These are phyloP conservation scores for Harringtonia aguacate DNA, from an alignment of 2,329 filamentous ascomycete species.

Conservation along the genomic window DNA sequence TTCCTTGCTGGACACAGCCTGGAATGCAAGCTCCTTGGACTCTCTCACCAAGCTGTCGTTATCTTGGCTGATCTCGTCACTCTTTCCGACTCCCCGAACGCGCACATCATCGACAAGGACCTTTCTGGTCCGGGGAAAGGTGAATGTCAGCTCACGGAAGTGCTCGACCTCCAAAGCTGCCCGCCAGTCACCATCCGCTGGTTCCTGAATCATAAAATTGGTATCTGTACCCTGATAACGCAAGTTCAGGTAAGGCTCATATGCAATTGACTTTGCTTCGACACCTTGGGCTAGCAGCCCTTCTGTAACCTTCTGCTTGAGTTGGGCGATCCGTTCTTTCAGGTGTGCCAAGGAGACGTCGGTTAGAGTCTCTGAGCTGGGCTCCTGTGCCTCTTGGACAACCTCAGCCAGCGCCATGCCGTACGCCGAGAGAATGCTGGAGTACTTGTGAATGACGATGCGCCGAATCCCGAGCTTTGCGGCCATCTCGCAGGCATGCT, in stretches of 20 bases:
- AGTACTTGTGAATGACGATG: slow-evolving; percentile 77
- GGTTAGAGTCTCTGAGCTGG: slow-evolving; percentile 49
- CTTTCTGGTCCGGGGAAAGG: slow-evolving; percentile 60
- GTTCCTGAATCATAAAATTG: slow-evolving; percentile 78
- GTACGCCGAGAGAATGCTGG: slow-evolving; percentile 79
- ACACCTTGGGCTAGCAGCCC: slow-evolving; percentile 60
- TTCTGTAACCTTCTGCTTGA: slow-evolving; percentile 61
- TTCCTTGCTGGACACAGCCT: slow-evolving; percentile 36
- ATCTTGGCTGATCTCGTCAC: slow-evolving; percentile 61
- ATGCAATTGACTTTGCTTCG: not conserved
- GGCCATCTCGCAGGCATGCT: slow-evolving; percentile 82
- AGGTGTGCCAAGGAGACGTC: slow-evolving; percentile 41
- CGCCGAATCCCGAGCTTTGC: slow-evolving; percentile 74
- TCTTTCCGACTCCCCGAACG: slow-evolving; percentile 65
- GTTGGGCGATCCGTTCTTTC: slow-evolving; percentile 32
- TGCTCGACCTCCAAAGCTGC: slow-evolving; percentile 78
- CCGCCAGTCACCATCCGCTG: slow-evolving; percentile 59
- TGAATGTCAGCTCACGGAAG: slow-evolving; percentile 86
- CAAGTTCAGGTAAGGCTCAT: slow-evolving; percentile 82
- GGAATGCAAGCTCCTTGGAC: slow-evolving; percentile 58
- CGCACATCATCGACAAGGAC: slow-evolving; percentile 87
- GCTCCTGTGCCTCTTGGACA: slow-evolving; percentile 80
- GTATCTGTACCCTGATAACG: slow-evolving; percentile 84
- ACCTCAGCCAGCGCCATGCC: slow-evolving; percentile 90
- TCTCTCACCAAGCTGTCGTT: slow-evolving; percentile 73